Base-by-base conservation (phyloP, 2,329 filamentous ascomycete genomes). In the Botryosphaeria agaves region DNA sequence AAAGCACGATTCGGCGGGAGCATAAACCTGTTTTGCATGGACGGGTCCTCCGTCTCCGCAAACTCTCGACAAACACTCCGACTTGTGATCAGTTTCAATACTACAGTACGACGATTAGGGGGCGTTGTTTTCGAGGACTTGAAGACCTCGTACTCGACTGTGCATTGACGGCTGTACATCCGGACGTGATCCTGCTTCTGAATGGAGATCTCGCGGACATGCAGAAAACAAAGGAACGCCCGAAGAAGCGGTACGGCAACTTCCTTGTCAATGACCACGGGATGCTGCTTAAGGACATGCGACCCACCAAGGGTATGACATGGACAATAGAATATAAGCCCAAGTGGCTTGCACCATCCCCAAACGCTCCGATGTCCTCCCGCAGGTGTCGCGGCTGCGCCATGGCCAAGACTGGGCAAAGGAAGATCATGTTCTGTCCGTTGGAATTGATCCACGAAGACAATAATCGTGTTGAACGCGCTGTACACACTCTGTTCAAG, bases 281-380 rank as follows among this genome's bases (percentile, higher is more conserved):
- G 5, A 28, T 51, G 9, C 40, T 55, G 6, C 36, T 54, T 12
- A 51, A 47, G 8, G 46, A 53, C 36, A 53, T 53, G 49, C 47
- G 44, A 5, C 38, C 46, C 5, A 20, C 26, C 11, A 26, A 28
- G 6, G 40, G 38, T 19, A 43, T 51, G n/a, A 32, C 40, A n/a
- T 1, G 12, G 9, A 32, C 47, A 7, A 28, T 52, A 7, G 56
- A 64, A 36, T 43, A 62, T 32, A 64, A 64, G 35, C 58, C 59
- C 0, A 64, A 64, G 33, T 64, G 60, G 60, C 47, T 64, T 2
- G 34, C 41, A 5, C 59, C 61, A 32, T 62, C 59, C 4, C 57
- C 57, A 2, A 53, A 52, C 31, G 59, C 60, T 5, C 57, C 58
- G 1, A 7, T 28, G 3, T 32, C 43, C 16, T 48, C 59, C 1